These are phyloP conservation scores for Chlamydomonas sphaeroides DNA, from an alignment of 139 green algal species.

Conservation along the genomic window DNA sequence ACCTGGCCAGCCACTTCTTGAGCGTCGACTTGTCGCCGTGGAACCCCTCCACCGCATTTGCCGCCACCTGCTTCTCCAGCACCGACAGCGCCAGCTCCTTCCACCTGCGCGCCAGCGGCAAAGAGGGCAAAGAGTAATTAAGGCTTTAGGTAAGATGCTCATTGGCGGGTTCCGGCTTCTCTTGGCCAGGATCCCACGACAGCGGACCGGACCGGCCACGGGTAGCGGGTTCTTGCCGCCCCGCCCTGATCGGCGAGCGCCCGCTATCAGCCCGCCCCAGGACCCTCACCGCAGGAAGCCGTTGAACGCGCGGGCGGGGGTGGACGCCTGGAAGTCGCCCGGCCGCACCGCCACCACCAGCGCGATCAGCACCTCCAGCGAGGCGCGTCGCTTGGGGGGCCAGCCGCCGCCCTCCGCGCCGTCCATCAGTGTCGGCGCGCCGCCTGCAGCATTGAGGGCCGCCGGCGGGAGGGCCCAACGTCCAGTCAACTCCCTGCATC, in stretches of 20 bases:
- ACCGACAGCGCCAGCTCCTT: constrained; percentile 39
- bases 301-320: constrained; percentile 1
- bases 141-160: too few species aligned
- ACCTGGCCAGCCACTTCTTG: constrained; percentile 24
- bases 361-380: constrained; percentile 30
- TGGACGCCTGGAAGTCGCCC: constrained; percentile 15
- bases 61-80: constrained; percentile 21
- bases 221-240: too few species aligned
- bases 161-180: too few species aligned
- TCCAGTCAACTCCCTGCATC: too few species aligned
- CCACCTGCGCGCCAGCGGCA: constrained; percentile 21
- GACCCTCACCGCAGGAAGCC: constrained; percentile 39
- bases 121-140: too few species aligned
- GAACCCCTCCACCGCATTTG: background rate
- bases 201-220: too few species aligned
- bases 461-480: too few species aligned
- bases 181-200: too few species aligned
- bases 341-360: constrained; percentile 22
- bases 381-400: constrained; percentile 21
- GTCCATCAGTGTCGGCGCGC: constrained; percentile 9
- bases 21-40: constrained; percentile 23
- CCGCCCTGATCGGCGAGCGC: too few species aligned
- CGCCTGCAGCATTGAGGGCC: background rate
- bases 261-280: too few species aligned
- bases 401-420: background rate